Conservation (phyloP, 345 rosid genomes). For the Gossypium turneri region DNA sequence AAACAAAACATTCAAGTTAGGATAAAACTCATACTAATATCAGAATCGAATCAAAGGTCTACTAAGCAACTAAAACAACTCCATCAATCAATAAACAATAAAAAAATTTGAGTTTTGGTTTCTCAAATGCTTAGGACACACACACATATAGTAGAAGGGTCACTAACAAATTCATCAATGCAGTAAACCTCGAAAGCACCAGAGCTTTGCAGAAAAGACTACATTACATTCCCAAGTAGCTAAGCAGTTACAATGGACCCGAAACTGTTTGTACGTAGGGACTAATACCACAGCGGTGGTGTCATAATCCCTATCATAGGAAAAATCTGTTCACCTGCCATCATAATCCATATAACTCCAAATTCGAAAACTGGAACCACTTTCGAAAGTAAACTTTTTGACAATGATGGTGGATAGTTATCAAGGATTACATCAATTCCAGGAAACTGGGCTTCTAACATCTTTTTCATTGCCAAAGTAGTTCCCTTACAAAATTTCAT, state of each 20-base stretch:
- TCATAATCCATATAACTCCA: conserved; percentile 59
- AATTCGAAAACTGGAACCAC: conserved; percentile 62
- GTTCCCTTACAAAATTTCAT: conserved; percentile 45
- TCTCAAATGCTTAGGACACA: background rate
- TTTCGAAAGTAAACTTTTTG: conserved; percentile 62
- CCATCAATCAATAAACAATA: background rate
- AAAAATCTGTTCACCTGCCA: conserved; percentile 74
- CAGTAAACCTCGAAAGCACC: conserved; percentile 84
- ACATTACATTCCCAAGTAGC: conserved; percentile 80
- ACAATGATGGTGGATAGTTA: conserved; percentile 70
- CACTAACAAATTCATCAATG: conserved; percentile 60
- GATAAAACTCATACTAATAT: background rate
- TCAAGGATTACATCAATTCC: conserved; percentile 72
- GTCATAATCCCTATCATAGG: conserved; percentile 63
- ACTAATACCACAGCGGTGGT: conserved; percentile 69
- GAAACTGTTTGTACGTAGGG: conserved; percentile 70
- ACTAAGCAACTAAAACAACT: background rate
- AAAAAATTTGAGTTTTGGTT: background rate
- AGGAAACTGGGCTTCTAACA: conserved; percentile 71
- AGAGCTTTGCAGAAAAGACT: conserved; percentile 75
- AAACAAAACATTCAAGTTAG: background rate
- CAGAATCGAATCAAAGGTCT: background rate
- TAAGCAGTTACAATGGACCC: conserved; percentile 81
- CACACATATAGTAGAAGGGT: background rate
- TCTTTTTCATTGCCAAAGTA: conserved; percentile 69